Evolutionary conservation across 352 stramenopile genomes (phyloP).

Genomic region (Pythium chondricola): DNA sequence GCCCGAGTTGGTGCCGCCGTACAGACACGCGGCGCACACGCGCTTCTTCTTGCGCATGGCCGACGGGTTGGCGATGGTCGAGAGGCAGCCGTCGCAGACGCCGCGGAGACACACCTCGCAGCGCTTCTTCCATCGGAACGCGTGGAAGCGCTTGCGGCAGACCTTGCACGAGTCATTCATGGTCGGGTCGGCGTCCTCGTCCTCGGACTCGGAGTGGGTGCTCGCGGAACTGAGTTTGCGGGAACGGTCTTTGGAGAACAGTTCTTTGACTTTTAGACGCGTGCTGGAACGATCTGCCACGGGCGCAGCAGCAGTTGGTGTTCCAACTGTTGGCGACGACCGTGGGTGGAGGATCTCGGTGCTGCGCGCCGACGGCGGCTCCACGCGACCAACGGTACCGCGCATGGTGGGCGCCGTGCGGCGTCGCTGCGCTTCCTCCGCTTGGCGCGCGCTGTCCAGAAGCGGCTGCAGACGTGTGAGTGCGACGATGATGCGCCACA

Average conservation of each 20-base stretch:
- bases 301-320: background rate
- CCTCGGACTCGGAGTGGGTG: conserved; percentile 11
- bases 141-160: conserved; percentile 58
- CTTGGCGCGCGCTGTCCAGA: conserved; percentile 22
- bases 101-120: conserved; percentile 54
- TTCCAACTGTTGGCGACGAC: too few relatives aligned
- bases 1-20: conserved; percentile 30
- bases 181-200: conserved; percentile 22
- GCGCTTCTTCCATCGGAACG: conserved; percentile 69
- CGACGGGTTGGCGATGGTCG: conserved; percentile 46
- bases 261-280: conserved; percentile 14
- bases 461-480: conserved; percentile 54
- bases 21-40: conserved; percentile 64
- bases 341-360: conserved; percentile 17
- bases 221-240: conserved; percentile 16
- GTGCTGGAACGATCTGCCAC: conserved; percentile 8
- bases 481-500: conserved; percentile 47
- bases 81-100: conserved; percentile 62
- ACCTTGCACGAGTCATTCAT: conserved; percentile 31
- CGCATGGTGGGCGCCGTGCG: background rate
- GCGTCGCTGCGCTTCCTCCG: conserved; percentile 24
- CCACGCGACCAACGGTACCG: too few relatives aligned
- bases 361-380: conserved; percentile 6
- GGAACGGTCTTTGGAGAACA: conserved; percentile 8
- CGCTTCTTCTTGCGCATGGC: conserved; percentile 53